Evolutionary conservation across 2,329 filamentous ascomycete species (phyloP).

Genomic region (Paracorniculantispora psalliotae): DNA sequence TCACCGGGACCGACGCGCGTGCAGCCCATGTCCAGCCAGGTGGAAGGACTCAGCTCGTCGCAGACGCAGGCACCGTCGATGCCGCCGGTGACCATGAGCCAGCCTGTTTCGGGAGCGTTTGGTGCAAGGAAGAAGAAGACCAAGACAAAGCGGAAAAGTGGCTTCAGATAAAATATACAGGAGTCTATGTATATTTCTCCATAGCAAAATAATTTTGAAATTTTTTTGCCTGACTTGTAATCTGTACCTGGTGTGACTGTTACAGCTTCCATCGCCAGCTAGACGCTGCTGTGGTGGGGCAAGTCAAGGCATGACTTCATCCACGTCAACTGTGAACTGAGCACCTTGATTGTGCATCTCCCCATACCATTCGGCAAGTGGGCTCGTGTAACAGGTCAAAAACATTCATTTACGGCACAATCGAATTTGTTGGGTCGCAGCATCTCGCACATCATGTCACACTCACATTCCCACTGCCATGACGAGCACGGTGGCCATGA

Average conservation of each 20-base stretch:
- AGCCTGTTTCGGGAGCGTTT: slow-evolving; percentile 41
- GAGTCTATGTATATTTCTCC: not conserved
- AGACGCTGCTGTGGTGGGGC: slow-evolving; percentile 1
- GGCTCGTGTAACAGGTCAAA: not conserved
- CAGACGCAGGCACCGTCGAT: slow-evolving; percentile 27
- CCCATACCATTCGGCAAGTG: not conserved
- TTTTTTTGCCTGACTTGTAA: too few species aligned
- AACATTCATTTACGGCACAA: not conserved
- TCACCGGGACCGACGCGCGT: slow-evolving; percentile 17
- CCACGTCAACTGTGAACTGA: not conserved
- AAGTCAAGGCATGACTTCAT: not conserved
- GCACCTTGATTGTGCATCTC: not conserved
- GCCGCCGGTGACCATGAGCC: slow-evolving; percentile 39
- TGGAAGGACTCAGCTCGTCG: slow-evolving; percentile 26
- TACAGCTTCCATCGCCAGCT: too few species aligned
- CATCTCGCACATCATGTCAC: slow-evolving; percentile 30
- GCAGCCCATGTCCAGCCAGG: slow-evolving; percentile 33
- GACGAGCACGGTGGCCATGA: slow-evolving; percentile 48
- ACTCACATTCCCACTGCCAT: slow-evolving; percentile 49
- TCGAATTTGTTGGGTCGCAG: not conserved
- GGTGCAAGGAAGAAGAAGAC: slow-evolving; percentile 38
- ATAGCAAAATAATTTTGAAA: not conserved
- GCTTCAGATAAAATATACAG: slow-evolving; percentile 9
- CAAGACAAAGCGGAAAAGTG: slow-evolving; percentile 14
- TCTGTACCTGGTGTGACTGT: too few species aligned